phyloP scores from a whole-genome alignment of 2,329 filamentous ascomycete species.

The Chaetoscypha palmicola region DNA sequence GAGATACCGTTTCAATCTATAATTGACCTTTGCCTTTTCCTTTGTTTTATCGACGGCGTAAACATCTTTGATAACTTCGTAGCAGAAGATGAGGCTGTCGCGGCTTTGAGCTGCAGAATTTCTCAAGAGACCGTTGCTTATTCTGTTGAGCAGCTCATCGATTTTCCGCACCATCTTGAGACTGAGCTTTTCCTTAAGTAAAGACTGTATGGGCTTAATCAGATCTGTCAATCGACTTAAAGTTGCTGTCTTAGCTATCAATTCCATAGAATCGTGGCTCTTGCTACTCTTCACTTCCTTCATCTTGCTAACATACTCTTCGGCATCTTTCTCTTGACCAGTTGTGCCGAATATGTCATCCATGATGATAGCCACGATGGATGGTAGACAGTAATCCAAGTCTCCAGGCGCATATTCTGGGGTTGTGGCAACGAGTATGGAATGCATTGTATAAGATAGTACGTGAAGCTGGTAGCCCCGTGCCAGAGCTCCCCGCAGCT shows the following conservation, averaged over 20 bases:
- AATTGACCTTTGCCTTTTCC: conserved; percentile 50
- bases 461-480: conserved; percentile 92
- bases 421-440: conserved; percentile 70
- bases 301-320: conserved; percentile 91
- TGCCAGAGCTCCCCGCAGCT: conserved; percentile 74
- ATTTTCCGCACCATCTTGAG: conserved; percentile 80
- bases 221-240: conserved; percentile 67
- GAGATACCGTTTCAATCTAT: conserved; percentile 64
- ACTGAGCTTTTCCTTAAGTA: conserved; percentile 79
- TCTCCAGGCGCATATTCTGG: conserved; percentile 73
- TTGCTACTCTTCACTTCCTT: conserved; percentile 98
- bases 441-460: conserved; percentile 89
- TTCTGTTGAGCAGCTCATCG: conserved; percentile 77
- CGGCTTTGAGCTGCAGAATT: conserved; percentile 73
- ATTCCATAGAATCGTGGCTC: conserved; percentile 94
- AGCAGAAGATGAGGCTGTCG: conserved; percentile 88
- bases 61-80: conserved; percentile 83
- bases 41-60: conserved; percentile 57
- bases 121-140: conserved; percentile 73
- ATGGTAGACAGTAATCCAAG: conserved; percentile 76
- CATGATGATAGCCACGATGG: conserved; percentile 81
- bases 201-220: conserved; percentile 66
- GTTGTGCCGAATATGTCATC: conserved; percentile 92
- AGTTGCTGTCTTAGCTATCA: conserved; percentile 77
- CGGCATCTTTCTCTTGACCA: conserved; percentile 93